Conservation (phyloP, 2,329 filamentous ascomycete genomes). For the Arthrobotrys entomopaga region DNA sequence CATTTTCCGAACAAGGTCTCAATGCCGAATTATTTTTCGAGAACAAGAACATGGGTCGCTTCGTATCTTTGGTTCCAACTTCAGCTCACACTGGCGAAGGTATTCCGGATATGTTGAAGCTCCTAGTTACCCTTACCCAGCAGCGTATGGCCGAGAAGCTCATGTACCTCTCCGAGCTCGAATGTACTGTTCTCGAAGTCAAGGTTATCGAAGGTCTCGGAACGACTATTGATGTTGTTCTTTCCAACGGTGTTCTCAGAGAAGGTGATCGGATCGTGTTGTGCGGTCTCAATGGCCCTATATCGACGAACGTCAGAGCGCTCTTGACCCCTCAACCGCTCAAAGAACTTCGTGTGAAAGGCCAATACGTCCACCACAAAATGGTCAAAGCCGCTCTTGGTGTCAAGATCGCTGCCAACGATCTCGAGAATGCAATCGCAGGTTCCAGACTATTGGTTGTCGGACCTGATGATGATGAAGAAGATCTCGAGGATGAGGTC, state of each 20-base stretch:
- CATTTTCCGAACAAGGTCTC: slow-evolving; percentile 95
- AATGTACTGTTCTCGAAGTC: slow-evolving; percentile 97
- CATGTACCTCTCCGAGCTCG: slow-evolving; percentile 98
- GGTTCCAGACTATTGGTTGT: slow-evolving; percentile 94
- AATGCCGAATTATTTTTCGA: slow-evolving; percentile 97
- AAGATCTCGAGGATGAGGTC: slow-evolving; percentile 95
- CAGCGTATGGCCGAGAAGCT: slow-evolving; percentile 96
- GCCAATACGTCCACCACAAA: slow-evolving; percentile 95
- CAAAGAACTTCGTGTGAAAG: slow-evolving; percentile 90
- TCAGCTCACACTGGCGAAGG: slow-evolving; percentile 99
- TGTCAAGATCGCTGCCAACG: slow-evolving; percentile 98
- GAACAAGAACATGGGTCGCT: slow-evolving; percentile 95
- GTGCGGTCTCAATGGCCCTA: slow-evolving; percentile 95
- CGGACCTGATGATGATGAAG: slow-evolving; percentile 93
- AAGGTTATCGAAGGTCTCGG: slow-evolving; percentile 99
- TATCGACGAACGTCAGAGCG: slow-evolving; percentile 93
- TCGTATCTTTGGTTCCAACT: slow-evolving; percentile 95
- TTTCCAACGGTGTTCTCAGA: slow-evolving; percentile 92
- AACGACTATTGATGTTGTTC: slow-evolving; percentile 96
- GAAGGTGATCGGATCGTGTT: slow-evolving; percentile 95
- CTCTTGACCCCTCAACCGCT: slow-evolving; percentile 91
- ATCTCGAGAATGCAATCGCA: slow-evolving; percentile 93
- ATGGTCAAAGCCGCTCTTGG: slow-evolving; percentile 97
- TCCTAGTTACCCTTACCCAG: slow-evolving; percentile 89
- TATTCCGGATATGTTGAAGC: slow-evolving; percentile 98